Percentiles rank a stretch among this genome's conserved stretches.
Conservation (phyloP, 768 basidiomycete genomes). For the Lenzites betulinus region DNA sequence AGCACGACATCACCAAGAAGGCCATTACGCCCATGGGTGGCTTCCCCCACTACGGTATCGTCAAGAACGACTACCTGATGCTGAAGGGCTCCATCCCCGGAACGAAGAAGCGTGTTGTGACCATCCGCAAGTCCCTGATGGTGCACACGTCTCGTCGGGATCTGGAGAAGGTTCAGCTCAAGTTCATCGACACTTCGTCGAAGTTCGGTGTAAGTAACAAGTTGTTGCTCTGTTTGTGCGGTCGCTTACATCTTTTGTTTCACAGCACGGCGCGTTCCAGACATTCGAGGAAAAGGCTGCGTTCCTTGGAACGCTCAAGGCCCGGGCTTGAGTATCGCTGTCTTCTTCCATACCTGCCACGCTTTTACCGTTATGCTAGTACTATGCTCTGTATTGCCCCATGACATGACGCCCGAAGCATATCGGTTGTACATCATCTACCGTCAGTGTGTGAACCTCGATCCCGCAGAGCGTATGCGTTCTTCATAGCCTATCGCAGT, state of each 20-base stretch:
- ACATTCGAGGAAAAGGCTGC: conserved; percentile 94
- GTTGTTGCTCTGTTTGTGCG: neutral
- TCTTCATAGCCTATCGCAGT: too few relatives aligned
- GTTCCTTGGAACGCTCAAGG: conserved; percentile 92
- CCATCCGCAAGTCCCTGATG: conserved; percentile 96
- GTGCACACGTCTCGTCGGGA: conserved; percentile 94
- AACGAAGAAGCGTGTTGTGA: conserved; percentile 97
- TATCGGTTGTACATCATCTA: conserved; percentile 20
- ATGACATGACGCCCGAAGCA: conserved; percentile 30
- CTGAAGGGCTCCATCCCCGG: conserved; percentile 96
- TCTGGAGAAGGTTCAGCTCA: conserved; percentile 97
- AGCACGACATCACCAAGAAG: conserved; percentile 93
- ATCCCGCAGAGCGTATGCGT: too few relatives aligned
- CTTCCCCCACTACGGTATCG: conserved; percentile 98
- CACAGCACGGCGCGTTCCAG: conserved; percentile 94
- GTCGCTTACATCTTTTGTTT: conserved; percentile 5
- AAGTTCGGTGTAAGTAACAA: conserved; percentile 83
- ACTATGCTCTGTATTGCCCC: conserved; percentile 42
- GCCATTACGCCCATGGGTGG: conserved; percentile 96
- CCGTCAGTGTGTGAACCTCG: neutral
- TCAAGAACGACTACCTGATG: conserved; percentile 98
- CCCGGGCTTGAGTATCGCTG: conserved; percentile 54
- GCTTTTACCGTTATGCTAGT: conserved; percentile 39
- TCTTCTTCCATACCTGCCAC: conserved; percentile 38
- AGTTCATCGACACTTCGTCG: conserved; percentile 98